Conservation (phyloP, 768 basidiomycete species). For the Crepidotus variabilis region DNA sequence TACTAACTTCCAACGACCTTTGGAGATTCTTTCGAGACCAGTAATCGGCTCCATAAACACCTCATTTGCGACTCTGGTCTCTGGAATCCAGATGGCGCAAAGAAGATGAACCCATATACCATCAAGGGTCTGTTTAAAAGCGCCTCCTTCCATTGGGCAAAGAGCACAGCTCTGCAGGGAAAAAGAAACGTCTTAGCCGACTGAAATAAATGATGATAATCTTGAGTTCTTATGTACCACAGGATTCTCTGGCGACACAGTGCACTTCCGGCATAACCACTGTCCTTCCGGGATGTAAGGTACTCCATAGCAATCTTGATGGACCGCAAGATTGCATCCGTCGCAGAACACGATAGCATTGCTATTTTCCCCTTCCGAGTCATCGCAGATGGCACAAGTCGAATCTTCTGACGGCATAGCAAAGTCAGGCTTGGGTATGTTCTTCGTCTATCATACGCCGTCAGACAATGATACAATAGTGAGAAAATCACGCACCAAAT, state of each 20-base stretch:
- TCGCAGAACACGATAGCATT: conserved; percentile 99
- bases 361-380: conserved; percentile 96
- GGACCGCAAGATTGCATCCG: conserved; percentile 98
- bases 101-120: conserved; percentile 96
- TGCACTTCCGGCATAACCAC: conserved; percentile 98
- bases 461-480: conserved; percentile 3
- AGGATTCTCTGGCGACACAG: conserved; percentile 93
- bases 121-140: conserved; percentile 93
- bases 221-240: conserved; percentile 56
- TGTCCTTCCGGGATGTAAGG: conserved; percentile 99
- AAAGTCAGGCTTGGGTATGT: conserved; percentile 84
- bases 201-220: neutral
- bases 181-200: neutral
- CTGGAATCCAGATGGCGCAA: conserved; percentile 97
- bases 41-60: conserved; percentile 99
- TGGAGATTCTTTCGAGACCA: conserved; percentile 82
- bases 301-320: conserved; percentile 99
- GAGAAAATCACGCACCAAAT: conserved; percentile 54
- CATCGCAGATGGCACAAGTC: conserved; percentile 95
- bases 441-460: conserved; percentile 65
- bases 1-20: conserved; percentile 92
- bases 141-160: conserved; percentile 95
- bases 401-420: conserved; percentile 93
- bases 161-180: conserved; percentile 79
- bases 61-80: conserved; percentile 88